These are phyloP conservation scores for Pichia sporocuriosa DNA, from an alignment of 805 yeast species.

Conservation along the genomic window DNA sequence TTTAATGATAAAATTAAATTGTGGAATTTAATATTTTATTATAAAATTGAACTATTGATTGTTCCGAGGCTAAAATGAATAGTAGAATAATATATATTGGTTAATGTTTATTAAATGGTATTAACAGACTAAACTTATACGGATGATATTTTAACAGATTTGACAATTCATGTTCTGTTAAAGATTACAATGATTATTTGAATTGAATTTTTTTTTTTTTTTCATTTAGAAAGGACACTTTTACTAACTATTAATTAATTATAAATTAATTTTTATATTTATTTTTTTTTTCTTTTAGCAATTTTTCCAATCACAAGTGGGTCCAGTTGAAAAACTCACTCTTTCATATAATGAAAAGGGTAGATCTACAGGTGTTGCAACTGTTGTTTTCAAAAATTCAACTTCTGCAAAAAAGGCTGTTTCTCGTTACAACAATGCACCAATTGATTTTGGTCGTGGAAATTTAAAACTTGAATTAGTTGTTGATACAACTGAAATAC, in stretches of 20 bases:
- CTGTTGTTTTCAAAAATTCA: slow-evolving; percentile 64
- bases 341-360: slow-evolving; percentile 84
- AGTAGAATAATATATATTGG: no score
- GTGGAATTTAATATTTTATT: no score
- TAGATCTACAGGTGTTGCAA: slow-evolving; percentile 86
- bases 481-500: slow-evolving; percentile 74
- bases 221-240: no score
- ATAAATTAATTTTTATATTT: background rate
- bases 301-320: slow-evolving; percentile 81
- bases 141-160: no score
- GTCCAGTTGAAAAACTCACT: slow-evolving; percentile 67
- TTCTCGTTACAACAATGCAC: slow-evolving; percentile 82
- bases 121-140: no score
- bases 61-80: no score
- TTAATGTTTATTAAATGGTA: no score
- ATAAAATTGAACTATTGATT: no score
- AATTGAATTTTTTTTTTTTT: no score
- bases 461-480: slow-evolving; percentile 75
- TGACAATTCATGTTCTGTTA: no score
- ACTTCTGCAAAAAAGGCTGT: slow-evolving; percentile 75
- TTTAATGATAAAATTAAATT: no score
- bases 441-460: slow-evolving; percentile 81
- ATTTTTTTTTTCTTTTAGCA: slow-evolving; percentile 43
- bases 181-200: no score
- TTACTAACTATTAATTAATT: background rate